Evolutionary conservation across 1,139 yeast species (phyloP).

Genomic region (Yamadazyma dushanensis): DNA sequence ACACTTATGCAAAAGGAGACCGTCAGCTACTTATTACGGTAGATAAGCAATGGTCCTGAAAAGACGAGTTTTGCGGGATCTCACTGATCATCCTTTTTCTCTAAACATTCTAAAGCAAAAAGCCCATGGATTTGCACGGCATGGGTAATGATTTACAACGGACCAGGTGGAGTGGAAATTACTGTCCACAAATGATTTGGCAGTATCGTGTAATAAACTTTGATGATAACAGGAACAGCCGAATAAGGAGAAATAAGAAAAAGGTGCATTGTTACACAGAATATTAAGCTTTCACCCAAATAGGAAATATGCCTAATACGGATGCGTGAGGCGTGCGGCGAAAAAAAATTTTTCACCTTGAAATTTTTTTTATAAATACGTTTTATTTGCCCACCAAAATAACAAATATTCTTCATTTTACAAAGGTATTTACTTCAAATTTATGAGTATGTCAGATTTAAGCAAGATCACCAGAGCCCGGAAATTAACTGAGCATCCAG

Average conservation of each 20-base stretch:
- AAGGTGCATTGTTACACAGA: neutral
- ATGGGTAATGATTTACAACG: too few species aligned
- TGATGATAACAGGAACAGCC: neutral
- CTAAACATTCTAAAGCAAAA: neutral
- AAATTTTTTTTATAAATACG: slow-evolving; percentile 4
- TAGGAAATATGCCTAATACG: slow-evolving; percentile 9
- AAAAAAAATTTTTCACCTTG: slow-evolving; percentile 12
- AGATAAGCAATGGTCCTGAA: too few species aligned
- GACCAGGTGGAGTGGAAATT: too few species aligned
- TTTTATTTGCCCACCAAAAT: slow-evolving; percentile 6
- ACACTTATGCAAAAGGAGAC: too few species aligned
- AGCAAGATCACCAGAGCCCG: slow-evolving; percentile 32
- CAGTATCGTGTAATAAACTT: too few species aligned
- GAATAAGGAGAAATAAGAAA: neutral
- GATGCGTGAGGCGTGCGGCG: slow-evolving; percentile 19
- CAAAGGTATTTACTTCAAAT: neutral
- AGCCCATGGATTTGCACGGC: too few species aligned
- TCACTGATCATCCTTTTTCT: neutral
- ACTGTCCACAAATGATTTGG: too few species aligned
- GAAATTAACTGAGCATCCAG: slow-evolving; percentile 15
- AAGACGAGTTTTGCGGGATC: neutral
- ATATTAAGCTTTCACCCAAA: neutral
- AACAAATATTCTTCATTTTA: too few species aligned
- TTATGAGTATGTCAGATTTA: slow-evolving; percentile 19
- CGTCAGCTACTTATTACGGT: too few species aligned